Percentiles rank a stretch among this genome's conserved stretches.
Conservation (phyloP, 2,329 filamentous ascomycete genomes). For the Aspergillus flavus region DNA sequence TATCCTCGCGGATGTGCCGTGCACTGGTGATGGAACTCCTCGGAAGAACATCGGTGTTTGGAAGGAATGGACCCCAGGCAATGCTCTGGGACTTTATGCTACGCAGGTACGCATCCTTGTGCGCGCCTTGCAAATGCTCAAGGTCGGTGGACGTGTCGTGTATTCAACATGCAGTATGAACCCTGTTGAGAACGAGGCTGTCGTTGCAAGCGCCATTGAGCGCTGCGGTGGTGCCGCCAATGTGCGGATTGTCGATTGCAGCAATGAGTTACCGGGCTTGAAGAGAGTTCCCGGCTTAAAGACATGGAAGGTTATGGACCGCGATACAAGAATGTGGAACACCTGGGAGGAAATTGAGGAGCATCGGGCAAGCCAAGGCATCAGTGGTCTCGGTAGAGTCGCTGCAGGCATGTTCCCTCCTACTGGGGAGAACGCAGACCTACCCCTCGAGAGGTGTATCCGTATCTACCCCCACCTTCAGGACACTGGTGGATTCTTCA, state of each 20-base stretch:
- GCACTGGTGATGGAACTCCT: constrained; percentile 90
- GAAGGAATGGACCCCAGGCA: constrained; percentile 91
- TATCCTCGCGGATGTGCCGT: constrained; percentile 94
- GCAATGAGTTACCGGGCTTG: constrained; percentile 72
- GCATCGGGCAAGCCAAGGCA: constrained; percentile 62
- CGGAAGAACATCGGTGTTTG: constrained; percentile 93
- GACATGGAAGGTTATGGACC: constrained; percentile 90
- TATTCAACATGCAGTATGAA: constrained; percentile 99
- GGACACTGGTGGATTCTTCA: constrained; percentile 97
- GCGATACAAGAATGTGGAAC: constrained; percentile 74
- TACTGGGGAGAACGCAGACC: constrained; percentile 55
- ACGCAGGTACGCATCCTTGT: constrained; percentile 90
- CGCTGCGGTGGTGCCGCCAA: constrained; percentile 82
- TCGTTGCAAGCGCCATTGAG: constrained; percentile 84
- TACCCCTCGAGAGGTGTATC: constrained; percentile 89
- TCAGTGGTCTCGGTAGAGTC: constrained; percentile 68
- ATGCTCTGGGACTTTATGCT: constrained; percentile 80
- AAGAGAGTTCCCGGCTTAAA: constrained; percentile 76
- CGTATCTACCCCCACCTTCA: constrained; percentile 93
- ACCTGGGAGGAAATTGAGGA: constrained; percentile 81
- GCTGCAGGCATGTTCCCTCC: constrained; percentile 83
- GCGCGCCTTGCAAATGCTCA: constrained; percentile 91
- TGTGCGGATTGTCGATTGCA: constrained; percentile 83
- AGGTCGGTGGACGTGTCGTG: constrained; percentile 89
- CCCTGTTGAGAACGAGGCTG: constrained; percentile 94